Base-by-base conservation (phyloP, 768 basidiomycete genomes). In the Leucogyrophana mollusca region DNA sequence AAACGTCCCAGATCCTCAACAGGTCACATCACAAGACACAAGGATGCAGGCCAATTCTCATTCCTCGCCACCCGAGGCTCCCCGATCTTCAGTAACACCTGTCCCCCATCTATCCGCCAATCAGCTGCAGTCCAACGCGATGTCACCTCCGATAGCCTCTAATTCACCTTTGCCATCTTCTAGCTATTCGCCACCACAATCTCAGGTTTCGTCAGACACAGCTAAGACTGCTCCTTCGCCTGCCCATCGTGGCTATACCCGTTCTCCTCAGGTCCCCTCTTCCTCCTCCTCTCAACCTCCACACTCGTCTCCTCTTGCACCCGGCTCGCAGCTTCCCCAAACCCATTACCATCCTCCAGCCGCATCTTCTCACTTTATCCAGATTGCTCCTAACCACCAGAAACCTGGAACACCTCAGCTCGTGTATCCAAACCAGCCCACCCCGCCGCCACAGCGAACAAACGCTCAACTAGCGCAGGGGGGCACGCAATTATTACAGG, bases 191-290 rank as follows among this genome's bases (percentile, higher is more conserved):
- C 54, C 51, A 24, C 25, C 43, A 18, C 17, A 55, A 43, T 60
- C 65, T 33, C 32, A 56, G 25, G 54, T 49, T 6, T 24, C 56
- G 38, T 33, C 32, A 7, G 43, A 51, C 18, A 52, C 56, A 17
- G 56, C 62, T 3, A 59, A 55, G n/a, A 23, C 59, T 33, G 37
- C 53, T 5, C 34, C 50, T 38, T 67, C 64, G 17, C 64, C 64
- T 36, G 64, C 64, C 22, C 64, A 59, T 34, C 61, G 66, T 30
- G 60, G 61, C 14, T 65, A 67, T 52, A 65, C 64, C 34, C 64
- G 66, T 40, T 67, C 64, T 20, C 64, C 64, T 30, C 66, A 65
- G 20, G 64, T 63, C 22, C 57, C 61, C 13, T 66, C 64, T 32
- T 64, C 64, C 22, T 56, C 61, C 13, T 66, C 64, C 27, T 64